phyloP scores from a whole-genome alignment of 2,329 filamentous ascomycete species.

The Onygena corvina region DNA sequence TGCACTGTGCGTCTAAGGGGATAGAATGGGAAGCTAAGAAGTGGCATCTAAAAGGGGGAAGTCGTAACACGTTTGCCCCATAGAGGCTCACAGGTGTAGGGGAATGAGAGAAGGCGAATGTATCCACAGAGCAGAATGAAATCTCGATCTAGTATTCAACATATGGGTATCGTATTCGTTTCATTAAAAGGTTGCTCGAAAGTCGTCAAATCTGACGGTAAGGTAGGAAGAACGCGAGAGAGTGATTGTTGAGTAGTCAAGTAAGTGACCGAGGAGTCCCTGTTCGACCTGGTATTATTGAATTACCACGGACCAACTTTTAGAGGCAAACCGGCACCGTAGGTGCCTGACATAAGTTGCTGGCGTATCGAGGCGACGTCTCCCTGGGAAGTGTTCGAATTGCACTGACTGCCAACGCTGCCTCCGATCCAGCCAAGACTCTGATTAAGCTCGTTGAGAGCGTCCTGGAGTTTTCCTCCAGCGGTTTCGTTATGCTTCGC shows the following conservation, averaged over 20 bases:
- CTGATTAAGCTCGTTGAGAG: constrained; percentile 62
- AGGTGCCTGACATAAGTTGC: constrained; percentile 46
- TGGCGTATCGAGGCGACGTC: constrained; percentile 42
- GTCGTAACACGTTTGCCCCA: background rate
- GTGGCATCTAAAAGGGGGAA: background rate
- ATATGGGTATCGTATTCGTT: constrained; percentile 36
- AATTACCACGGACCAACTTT: constrained; percentile 46
- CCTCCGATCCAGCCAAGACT: constrained; percentile 68
- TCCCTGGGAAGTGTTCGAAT: constrained; percentile 24
- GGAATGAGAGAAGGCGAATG: background rate
- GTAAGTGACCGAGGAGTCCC: background rate
- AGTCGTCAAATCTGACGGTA: constrained; percentile 6
- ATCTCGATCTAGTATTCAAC: constrained; percentile 26
- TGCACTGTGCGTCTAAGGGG: background rate
- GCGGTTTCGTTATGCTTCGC: constrained; percentile 79
- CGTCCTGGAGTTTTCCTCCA: constrained; percentile 65
- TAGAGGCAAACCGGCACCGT: constrained; percentile 42
- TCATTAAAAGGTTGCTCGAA: constrained; percentile 24
- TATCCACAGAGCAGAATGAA: constrained; percentile 4
- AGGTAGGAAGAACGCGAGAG: constrained; percentile 7
- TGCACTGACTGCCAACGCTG: constrained; percentile 1
- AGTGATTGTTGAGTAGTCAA: constrained; percentile 10
- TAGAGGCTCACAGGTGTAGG: background rate
- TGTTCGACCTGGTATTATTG: background rate
- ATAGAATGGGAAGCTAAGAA: background rate